Conservation (phyloP, 1,284 basidiomycete genomes). For the Ustilago bromivora region DNA sequence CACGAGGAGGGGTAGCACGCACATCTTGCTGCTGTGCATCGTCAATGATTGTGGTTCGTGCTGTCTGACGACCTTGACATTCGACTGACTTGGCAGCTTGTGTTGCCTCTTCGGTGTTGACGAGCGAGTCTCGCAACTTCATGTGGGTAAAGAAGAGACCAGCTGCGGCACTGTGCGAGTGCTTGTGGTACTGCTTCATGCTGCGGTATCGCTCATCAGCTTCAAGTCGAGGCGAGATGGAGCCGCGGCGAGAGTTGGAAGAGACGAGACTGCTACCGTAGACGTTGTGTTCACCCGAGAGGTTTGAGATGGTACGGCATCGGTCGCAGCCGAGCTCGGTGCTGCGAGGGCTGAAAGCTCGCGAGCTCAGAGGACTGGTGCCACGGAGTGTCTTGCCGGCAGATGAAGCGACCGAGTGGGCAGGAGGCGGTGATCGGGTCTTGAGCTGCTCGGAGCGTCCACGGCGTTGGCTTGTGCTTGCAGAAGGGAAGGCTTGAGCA, state of each 20-base stretch:
- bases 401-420: slow-evolving; percentile 55
- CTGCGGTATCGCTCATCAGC: slow-evolving; percentile 40
- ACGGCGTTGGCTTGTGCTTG: slow-evolving; percentile 29
- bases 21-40: slow-evolving; percentile 31
- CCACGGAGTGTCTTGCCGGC: slow-evolving; percentile 56
- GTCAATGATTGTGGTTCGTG: slow-evolving; percentile 9
- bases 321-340: slow-evolving; percentile 48
- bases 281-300: slow-evolving; percentile 46
- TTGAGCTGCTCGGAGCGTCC: slow-evolving; percentile 36
- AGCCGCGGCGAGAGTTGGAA: slow-evolving; percentile 32
- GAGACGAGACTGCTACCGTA: slow-evolving; percentile 45
- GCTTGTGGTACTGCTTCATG: slow-evolving; percentile 54
- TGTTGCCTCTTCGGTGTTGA: slow-evolving; percentile 7
- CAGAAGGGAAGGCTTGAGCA: slow-evolving; percentile 27
- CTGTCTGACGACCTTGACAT: slow-evolving; percentile 29
- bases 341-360: slow-evolving; percentile 41
- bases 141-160: slow-evolving; percentile 54
- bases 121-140: slow-evolving; percentile 27
- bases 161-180: slow-evolving; percentile 57
- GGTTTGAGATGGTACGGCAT: slow-evolving; percentile 51
- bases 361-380: slow-evolving; percentile 41
- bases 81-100: slow-evolving; percentile 6
- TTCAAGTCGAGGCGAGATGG: slow-evolving; percentile 31
- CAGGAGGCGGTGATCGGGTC: slow-evolving; percentile 48
- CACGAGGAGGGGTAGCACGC: slow-evolving; percentile 47